Percentiles rank a stretch among this genome's conserved stretches.
phyloP scores from a whole-genome alignment of 1,284 basidiomycete genomes.

The Phenoliferia sp. region DNA sequence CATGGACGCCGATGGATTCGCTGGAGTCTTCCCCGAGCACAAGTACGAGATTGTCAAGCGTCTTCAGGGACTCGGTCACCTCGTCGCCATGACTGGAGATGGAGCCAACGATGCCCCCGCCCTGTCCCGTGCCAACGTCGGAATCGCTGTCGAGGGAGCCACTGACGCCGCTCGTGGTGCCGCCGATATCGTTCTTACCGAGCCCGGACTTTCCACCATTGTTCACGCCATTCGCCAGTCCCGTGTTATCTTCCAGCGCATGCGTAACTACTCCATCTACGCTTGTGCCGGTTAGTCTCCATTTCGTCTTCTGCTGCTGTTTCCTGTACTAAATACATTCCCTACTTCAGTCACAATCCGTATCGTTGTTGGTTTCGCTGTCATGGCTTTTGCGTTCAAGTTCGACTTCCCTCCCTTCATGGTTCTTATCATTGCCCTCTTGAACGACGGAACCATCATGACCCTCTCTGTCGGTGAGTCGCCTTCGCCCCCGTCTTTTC shows the following conservation, averaged over 20 bases:
- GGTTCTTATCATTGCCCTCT: conserved; percentile 92
- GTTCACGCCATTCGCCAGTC: conserved; percentile 93
- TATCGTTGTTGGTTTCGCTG: conserved; percentile 95
- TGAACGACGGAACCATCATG: conserved; percentile 99
- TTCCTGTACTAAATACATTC: conserved; percentile 44
- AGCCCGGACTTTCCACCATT: conserved; percentile 93
- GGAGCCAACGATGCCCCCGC: conserved; percentile 96
- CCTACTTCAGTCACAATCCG: conserved; percentile 64
- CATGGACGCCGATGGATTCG: conserved; percentile 84
- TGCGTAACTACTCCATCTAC: conserved; percentile 88
- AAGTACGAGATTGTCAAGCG: conserved; percentile 91
- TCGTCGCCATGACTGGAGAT: conserved; percentile 68
- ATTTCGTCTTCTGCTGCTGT: neutral
- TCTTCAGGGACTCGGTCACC: conserved; percentile 68
- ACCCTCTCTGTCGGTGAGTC: conserved; percentile 68
- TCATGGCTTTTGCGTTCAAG: conserved; percentile 91
- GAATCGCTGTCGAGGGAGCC: conserved; percentile 95
- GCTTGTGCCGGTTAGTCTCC: conserved; percentile 35
- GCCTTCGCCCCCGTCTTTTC: neutral
- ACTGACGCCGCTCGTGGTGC: conserved; percentile 93
- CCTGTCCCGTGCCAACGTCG: conserved; percentile 88
- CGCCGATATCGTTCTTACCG: conserved; percentile 89
- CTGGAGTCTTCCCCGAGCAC: conserved; percentile 86
- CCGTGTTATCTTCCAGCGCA: conserved; percentile 94
- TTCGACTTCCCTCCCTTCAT: conserved; percentile 99